phyloP scores from a whole-genome alignment of 2,329 filamentous ascomycete species.

The Scleromitrula shiraiana region DNA sequence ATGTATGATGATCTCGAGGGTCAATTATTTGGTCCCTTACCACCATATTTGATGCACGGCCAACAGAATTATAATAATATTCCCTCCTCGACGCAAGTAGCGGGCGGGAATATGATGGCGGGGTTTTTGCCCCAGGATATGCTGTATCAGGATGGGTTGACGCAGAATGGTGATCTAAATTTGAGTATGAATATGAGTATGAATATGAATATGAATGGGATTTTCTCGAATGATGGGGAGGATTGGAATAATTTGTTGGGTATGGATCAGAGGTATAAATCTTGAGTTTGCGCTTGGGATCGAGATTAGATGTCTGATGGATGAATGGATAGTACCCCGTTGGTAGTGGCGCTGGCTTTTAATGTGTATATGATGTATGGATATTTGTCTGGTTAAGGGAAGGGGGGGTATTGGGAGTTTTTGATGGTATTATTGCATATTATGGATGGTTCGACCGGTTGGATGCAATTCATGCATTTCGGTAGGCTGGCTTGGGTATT shows the following conservation, averaged over 20 bases:
- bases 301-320: not conserved
- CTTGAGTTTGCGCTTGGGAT: not conserved
- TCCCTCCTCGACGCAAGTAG: constrained; percentile 1
- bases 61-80: constrained; percentile 21
- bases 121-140: constrained; percentile 15
- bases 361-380: not conserved
- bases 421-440: not conserved
- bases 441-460: no score
- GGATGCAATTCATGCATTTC: no score
- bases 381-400: not conserved
- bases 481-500: no score
- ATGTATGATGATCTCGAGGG: constrained; percentile 58
- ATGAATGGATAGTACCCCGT: not conserved
- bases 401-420: not conserved
- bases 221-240: constrained; percentile 22
- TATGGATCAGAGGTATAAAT: not conserved
- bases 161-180: constrained; percentile 19
- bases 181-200: no score
- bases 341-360: not conserved
- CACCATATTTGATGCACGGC: constrained; percentile 50
- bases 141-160: constrained; percentile 16
- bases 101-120: constrained; percentile 15
- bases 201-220: constrained; percentile 15
- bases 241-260: constrained; percentile 19
- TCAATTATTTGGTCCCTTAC: constrained; percentile 62